Conservation (phyloP, 1,139 yeast genomes). For the Candida pseudocylindracea region DNA sequence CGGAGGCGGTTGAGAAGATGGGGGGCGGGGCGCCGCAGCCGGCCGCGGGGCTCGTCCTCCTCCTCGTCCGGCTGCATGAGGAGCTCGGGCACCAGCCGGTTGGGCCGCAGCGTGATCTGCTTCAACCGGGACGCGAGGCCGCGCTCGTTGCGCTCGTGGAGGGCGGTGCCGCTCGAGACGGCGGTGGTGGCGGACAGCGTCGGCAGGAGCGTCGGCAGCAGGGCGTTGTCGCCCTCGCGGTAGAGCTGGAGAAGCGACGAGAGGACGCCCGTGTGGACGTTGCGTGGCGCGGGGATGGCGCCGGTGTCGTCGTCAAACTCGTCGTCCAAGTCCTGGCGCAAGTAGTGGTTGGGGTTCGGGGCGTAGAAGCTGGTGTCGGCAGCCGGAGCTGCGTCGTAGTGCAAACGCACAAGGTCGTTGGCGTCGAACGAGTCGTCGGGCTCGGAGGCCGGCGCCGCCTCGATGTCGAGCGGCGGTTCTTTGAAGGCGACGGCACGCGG, state of each 20-base stretch:
- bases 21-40: too few relatives aligned
- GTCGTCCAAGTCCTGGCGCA: background rate
- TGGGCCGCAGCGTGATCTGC: conserved; percentile 2
- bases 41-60: background rate
- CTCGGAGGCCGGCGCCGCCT: too few relatives aligned
- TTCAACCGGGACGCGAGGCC: conserved; percentile 1
- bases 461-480: too few relatives aligned
- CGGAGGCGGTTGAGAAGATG: too few relatives aligned
- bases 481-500: too few relatives aligned
- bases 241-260: conserved; percentile 55
- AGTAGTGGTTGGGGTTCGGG: background rate
- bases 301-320: conserved; percentile 18
- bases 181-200: conserved; percentile 7
- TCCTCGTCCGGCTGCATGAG: conserved; percentile 1
- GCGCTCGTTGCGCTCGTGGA: conserved; percentile 4
- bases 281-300: conserved; percentile 40
- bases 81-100: background rate
- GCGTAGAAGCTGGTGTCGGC: too few relatives aligned
- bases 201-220: conserved; percentile 8
- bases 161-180: conserved; percentile 3
- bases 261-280: conserved; percentile 64
- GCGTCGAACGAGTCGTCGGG: too few relatives aligned
- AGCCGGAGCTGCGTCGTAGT: too few relatives aligned
- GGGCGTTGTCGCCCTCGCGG: conserved; percentile 10
- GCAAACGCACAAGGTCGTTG: too few relatives aligned